Percentiles rank a stretch among this genome's conserved stretches.
phyloP scores from a whole-genome alignment of 257 asterid genomes.

The Perilla frutescens region DNA sequence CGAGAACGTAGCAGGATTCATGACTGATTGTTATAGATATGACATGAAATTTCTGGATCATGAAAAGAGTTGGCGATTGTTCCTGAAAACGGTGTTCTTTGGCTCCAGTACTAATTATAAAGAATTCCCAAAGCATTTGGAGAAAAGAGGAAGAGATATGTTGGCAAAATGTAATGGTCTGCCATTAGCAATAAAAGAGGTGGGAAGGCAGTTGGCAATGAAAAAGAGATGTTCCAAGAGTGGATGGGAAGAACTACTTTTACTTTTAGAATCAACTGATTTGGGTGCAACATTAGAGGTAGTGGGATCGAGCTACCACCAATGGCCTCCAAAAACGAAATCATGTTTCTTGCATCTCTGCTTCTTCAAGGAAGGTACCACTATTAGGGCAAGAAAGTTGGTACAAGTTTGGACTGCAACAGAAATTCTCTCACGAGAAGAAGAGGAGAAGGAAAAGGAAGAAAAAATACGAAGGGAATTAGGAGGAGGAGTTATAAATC shows the following conservation, averaged over 20 bases:
- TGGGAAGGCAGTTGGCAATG: conserved; percentile 24
- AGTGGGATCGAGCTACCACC: conserved; percentile 34
- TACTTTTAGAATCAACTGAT: background rate
- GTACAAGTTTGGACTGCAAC: conserved; percentile 37
- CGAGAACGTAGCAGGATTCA: no score
- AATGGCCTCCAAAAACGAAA: conserved; percentile 36
- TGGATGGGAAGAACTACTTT: conserved; percentile 27
- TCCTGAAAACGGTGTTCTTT: conserved; percentile 10
- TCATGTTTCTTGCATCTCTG: conserved; percentile 33
- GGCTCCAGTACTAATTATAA: background rate
- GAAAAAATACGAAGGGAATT: no score
- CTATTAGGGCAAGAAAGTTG: conserved; percentile 28
- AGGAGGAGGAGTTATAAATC: no score
- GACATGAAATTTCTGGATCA: background rate
- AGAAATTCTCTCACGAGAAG: conserved; percentile 23
- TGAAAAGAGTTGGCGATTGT: conserved; percentile 37
- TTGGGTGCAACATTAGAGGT: background rate
- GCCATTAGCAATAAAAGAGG: conserved; percentile 35
- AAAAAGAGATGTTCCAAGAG: background rate
- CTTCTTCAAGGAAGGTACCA: conserved; percentile 33
- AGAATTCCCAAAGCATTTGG: conserved; percentile 27
- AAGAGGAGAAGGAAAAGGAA: background rate
- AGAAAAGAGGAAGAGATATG: conserved; percentile 26
- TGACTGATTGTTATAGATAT: background rate
- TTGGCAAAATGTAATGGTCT: conserved; percentile 32